These are phyloP conservation scores for Sporothrix protearum DNA, from an alignment of 2,329 filamentous ascomycete genomes.

Conservation along the genomic window DNA sequence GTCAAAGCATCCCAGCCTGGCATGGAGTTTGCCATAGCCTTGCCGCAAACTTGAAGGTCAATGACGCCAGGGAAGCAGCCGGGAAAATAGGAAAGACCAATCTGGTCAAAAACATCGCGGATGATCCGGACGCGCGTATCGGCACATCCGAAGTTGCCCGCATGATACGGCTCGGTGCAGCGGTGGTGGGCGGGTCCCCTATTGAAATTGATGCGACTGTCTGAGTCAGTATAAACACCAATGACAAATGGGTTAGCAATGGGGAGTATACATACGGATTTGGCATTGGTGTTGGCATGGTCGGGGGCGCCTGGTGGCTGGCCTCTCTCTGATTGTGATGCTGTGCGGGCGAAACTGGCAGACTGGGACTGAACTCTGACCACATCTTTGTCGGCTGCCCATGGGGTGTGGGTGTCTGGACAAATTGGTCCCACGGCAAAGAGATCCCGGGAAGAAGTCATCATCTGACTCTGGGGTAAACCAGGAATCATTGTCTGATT, in stretches of 20 bases:
- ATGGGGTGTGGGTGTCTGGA: too few relatives aligned
- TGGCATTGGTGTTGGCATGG: not conserved
- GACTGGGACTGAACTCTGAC: not conserved
- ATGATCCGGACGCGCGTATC: not conserved
- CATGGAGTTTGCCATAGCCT: not conserved
- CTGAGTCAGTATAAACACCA: not conserved
- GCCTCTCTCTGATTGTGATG: not conserved
- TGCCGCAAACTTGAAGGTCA: conserved; percentile 6
- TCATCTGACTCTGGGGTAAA: not conserved
- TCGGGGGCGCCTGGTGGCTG: not conserved
- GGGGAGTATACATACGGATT: not conserved
- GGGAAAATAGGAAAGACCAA: too few relatives aligned
- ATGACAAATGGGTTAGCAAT: not conserved
- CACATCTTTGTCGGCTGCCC: too few relatives aligned
- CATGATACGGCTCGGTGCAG: not conserved
- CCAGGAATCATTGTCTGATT: conserved; percentile 15
- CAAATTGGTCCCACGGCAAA: too few relatives aligned
- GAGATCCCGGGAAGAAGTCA: not conserved
- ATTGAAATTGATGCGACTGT: not conserved
- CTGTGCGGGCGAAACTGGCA: not conserved
- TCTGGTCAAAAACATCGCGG: not conserved
- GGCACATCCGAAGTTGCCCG: not conserved
- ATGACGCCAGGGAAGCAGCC: not conserved
- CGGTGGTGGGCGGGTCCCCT: not conserved
- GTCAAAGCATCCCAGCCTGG: not conserved